Evolutionary conservation across 257 asterid genomes (phyloP), one percentile per base, ranked within the genome.

Genomic region (Solanum chmielewskii): DNA sequence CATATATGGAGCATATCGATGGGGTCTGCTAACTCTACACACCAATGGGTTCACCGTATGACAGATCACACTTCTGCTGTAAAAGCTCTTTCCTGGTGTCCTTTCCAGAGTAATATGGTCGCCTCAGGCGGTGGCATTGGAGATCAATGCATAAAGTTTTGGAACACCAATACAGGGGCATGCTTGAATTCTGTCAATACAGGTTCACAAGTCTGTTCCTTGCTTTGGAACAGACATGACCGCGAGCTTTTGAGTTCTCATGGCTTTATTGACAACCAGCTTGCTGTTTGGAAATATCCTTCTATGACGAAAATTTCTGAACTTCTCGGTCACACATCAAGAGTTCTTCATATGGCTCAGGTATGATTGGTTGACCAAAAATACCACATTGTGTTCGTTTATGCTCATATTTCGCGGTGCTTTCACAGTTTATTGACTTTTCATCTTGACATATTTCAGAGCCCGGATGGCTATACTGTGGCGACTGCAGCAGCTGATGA

Each of bases 401-500:
- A 59, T 35, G 42, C 37, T 56, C 66, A 3, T 78, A 15, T 18
- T 49, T 81, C 69, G 6, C 13, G 27, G 69, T 49, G 44, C 85
- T 31, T 78, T 18, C 4, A 15, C 42, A 27, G 66, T 78, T 18
- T 18, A 83, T 41, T 23, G 45, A 47, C 41, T 23, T 49, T 20
- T n/a, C 25, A 1, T 33, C 76, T 62, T 23, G 52, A 12, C 25
- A 56, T 4, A 73, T 21, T 5, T 49, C 91, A 94, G 98, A 95
- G 99, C 60, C 98, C 98, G 5, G 97, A 95, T 91, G 98, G 99
- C 41, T 94, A 95, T 89, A 95, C 98, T 0, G 98, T 96, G 23
- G 99, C 99, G 3, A 92, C 98, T 84, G 99, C 99, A 83, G 98
- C 99, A 8, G 99, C 96, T 31, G 99, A 95, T 86, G 99, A 95